Evolutionary conservation across 169 alveolate genomes (phyloP).

Genomic region (Babesia sp.): DNA sequence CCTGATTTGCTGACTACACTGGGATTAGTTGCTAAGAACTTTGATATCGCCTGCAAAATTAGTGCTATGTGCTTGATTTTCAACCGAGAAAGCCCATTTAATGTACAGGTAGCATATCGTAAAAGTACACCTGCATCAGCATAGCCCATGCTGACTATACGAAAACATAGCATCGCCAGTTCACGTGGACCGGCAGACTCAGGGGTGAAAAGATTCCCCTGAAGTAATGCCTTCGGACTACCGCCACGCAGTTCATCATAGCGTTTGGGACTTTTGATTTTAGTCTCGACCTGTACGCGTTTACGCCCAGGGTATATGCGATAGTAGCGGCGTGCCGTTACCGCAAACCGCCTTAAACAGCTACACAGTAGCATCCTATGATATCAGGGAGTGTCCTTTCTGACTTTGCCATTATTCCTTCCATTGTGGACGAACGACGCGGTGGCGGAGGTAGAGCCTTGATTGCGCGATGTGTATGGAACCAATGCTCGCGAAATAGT

Average conservation of each 20-base stretch:
- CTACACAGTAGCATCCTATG: background rate
- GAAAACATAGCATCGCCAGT: slow-evolving; percentile 58
- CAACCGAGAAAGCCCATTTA: slow-evolving; percentile 5
- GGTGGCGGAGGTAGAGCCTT: background rate
- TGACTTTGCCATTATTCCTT: background rate
- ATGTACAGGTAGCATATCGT: slow-evolving; percentile 51
- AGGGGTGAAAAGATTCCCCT: slow-evolving; percentile 62
- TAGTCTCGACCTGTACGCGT: slow-evolving; percentile 41
- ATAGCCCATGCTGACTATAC: slow-evolving; percentile 58
- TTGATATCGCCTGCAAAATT: slow-evolving; percentile 48
- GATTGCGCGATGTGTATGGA: background rate
- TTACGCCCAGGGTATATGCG: slow-evolving; percentile 55
- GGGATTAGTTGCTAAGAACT: slow-evolving; percentile 22
- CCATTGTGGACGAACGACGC: background rate
- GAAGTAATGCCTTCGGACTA: slow-evolving; percentile 35
- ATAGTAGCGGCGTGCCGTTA: slow-evolving; percentile 12
- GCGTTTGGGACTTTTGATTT: slow-evolving; percentile 35
- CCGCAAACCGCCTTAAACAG: slow-evolving; percentile 4
- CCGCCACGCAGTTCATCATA: slow-evolving; percentile 36
- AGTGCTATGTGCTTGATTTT: slow-evolving; percentile 60
- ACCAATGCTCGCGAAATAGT: background rate
- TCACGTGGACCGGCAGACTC: slow-evolving; percentile 66
- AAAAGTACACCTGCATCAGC: slow-evolving; percentile 42
- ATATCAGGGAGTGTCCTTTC: background rate
- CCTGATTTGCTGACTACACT: background rate